These are phyloP conservation scores for Rhizoclosmatium globosum DNA, from an alignment of 192 early-diverging fungal genomes.

Conservation along the genomic window DNA sequence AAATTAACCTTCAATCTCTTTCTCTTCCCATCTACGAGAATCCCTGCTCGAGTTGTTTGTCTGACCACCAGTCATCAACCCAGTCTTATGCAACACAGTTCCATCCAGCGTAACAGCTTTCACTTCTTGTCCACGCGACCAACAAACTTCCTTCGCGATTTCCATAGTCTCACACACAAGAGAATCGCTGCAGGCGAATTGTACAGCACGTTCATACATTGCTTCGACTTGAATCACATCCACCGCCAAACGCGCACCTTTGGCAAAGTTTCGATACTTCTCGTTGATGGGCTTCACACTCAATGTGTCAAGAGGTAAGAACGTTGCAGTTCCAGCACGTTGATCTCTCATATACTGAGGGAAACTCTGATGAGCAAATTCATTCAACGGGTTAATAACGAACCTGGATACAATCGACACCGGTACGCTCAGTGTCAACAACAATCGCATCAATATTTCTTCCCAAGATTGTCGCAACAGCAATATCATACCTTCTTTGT, in stretches of 20 bases:
- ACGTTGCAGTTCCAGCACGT: constrained; percentile 89
- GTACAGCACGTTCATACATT: constrained; percentile 75
- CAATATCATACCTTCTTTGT: constrained; percentile 89
- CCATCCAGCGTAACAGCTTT: constrained; percentile 95
- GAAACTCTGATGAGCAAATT: constrained; percentile 12
- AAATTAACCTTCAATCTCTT: constrained; percentile 78
- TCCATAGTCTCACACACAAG: constrained; percentile 90
- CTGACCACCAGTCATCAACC: constrained; percentile 87
- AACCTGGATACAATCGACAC: constrained; percentile 94
- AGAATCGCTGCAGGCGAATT: constrained; percentile 91
- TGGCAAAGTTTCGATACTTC: constrained; percentile 75
- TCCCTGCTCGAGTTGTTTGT: constrained; percentile 50
- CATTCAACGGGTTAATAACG: neutral
- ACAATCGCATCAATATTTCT: constrained; percentile 94
- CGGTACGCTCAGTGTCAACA: constrained; percentile 90
- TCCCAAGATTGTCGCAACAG: constrained; percentile 88
- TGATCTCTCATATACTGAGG: constrained; percentile 88
- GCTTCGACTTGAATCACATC: constrained; percentile 92
- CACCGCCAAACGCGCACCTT: constrained; percentile 89
- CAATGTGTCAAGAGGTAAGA: constrained; percentile 91
- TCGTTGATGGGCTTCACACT: constrained; percentile 79
- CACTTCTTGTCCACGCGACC: constrained; percentile 81
- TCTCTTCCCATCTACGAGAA: constrained; percentile 85
- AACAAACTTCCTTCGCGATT: constrained; percentile 87
- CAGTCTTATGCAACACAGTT: constrained; percentile 93